Percentiles rank a stretch among this genome's conserved stretches.
Conservation (phyloP, 441 rosid genomes). For the Adansonia gregorii region DNA sequence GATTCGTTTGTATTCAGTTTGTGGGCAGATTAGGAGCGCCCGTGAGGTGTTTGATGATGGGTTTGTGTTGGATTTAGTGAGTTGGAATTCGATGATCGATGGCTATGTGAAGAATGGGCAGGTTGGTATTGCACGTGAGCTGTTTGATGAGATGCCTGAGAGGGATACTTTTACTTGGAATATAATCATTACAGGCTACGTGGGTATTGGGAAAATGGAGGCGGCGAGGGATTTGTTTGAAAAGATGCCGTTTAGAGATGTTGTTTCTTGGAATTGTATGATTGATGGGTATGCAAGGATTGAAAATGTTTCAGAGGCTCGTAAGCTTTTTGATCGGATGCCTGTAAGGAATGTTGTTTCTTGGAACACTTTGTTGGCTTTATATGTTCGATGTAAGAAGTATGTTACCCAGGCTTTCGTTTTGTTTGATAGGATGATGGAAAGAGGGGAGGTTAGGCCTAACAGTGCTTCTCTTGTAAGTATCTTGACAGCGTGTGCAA, state of each 20-base stretch:
- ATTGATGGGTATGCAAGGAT: constrained; percentile 44
- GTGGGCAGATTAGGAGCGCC: constrained; percentile 44
- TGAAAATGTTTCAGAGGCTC: constrained; percentile 40
- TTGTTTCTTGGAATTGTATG: constrained; percentile 51
- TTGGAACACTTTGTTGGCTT: constrained; percentile 54
- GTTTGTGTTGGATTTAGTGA: constrained; percentile 51
- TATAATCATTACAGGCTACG: constrained; percentile 50
- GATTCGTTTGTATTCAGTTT: constrained; percentile 56
- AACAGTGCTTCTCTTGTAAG: constrained; percentile 52
- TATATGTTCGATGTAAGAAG: constrained; percentile 48
- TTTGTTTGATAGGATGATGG: constrained; percentile 42
- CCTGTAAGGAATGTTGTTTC: constrained; percentile 41
- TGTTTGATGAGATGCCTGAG: constrained; percentile 53
- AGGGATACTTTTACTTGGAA: constrained; percentile 62
- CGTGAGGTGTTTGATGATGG: constrained; percentile 60
- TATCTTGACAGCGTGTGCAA: constrained; percentile 49
- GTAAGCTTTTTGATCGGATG: constrained; percentile 41
- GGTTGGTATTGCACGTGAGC: constrained; percentile 40
- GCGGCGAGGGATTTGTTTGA: constrained; percentile 37
- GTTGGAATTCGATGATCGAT: constrained; percentile 58
- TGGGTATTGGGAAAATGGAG: constrained; percentile 35
- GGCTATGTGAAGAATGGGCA: constrained; percentile 53
- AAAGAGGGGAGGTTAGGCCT: constrained; percentile 41
- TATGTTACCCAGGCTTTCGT: constrained; percentile 33
- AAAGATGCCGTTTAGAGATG: constrained; percentile 36